Conservation (phyloP, 371 early-diverging fungal genomes). For the Zopfochytrium polystomum region DNA sequence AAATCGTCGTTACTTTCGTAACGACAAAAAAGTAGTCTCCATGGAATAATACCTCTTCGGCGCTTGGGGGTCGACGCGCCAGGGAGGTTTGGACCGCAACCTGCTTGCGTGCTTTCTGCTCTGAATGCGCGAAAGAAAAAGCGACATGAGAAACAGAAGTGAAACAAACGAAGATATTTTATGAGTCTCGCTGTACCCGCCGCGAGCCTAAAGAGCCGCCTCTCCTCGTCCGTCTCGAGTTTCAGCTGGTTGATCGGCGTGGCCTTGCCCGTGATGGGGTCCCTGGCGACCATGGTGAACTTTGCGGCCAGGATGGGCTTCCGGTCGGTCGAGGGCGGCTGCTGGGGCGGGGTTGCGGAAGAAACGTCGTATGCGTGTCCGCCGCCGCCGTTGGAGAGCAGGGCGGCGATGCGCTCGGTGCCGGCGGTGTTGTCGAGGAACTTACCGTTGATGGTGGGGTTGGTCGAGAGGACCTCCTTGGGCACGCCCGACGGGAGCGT, state of each 20-base stretch:
- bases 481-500: conserved; percentile 28
- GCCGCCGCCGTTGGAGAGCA: not conserved
- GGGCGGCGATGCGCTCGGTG: not conserved
- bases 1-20: too few relatives aligned
- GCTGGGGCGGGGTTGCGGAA: conserved; percentile 18
- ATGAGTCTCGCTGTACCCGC: conserved; percentile 43
- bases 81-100: conserved; percentile 56
- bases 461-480: not conserved
- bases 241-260: conserved; percentile 70
- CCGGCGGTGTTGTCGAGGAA: not conserved
- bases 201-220: conserved; percentile 67
- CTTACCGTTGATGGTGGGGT: conserved; percentile 6
- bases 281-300: conserved; percentile 88
- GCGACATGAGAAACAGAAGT: too few relatives aligned
- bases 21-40: conserved; percentile 24
- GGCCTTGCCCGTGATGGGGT: conserved; percentile 67
- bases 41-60: too few relatives aligned
- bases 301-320: conserved; percentile 64
- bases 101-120: conserved; percentile 68
- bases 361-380: conserved; percentile 22
- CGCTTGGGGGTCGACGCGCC: conserved; percentile 70
- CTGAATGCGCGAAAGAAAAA: too few relatives aligned
- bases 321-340: conserved; percentile 13
- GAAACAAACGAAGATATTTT: too few relatives aligned
- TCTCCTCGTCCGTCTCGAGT: conserved; percentile 70